Evolutionary conservation across 2,329 filamentous ascomycete species (phyloP).

Genomic region (Alternaria arbusti): DNA sequence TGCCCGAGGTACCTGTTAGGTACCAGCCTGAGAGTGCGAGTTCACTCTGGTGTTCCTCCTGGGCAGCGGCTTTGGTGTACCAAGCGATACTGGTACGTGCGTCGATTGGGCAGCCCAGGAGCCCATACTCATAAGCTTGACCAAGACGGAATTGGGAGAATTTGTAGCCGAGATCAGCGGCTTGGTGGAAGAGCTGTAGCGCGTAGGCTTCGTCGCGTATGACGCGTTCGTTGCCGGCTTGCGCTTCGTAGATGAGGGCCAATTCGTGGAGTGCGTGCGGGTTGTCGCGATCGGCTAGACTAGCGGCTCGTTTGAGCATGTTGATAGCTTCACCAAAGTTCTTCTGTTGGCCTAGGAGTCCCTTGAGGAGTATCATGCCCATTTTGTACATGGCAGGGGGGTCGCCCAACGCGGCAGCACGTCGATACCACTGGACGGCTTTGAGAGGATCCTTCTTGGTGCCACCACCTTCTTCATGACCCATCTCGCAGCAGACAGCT

Average conservation of each 20-base stretch:
- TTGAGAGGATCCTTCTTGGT: slow-evolving; percentile 90
- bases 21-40: slow-evolving; percentile 72
- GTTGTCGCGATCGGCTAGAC: slow-evolving; percentile 85
- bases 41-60: slow-evolving; percentile 94
- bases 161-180: slow-evolving; percentile 89
- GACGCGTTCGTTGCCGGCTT: slow-evolving; percentile 68
- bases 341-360: slow-evolving; percentile 82
- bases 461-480: slow-evolving; percentile 90
- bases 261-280: slow-evolving; percentile 95
- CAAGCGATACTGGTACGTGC: slow-evolving; percentile 85
- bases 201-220: slow-evolving; percentile 84
- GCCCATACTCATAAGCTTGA: slow-evolving; percentile 86
- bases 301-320: slow-evolving; percentile 93
- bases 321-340: slow-evolving; percentile 86
- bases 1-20: slow-evolving; percentile 84
- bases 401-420: slow-evolving; percentile 87
- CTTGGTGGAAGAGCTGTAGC: slow-evolving; percentile 80
- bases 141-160: slow-evolving; percentile 92
- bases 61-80: slow-evolving; percentile 89
- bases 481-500: slow-evolving; percentile 96
- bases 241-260: slow-evolving; percentile 67
- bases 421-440: slow-evolving; percentile 97
- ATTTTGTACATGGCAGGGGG: slow-evolving; percentile 98
- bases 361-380: slow-evolving; percentile 94
- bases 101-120: slow-evolving; percentile 82